Percentiles rank a stretch among this genome's conserved stretches.
phyloP scores from a whole-genome alignment of 1,284 basidiomycete genomes.

The Bondarzewia mesenterica region DNA sequence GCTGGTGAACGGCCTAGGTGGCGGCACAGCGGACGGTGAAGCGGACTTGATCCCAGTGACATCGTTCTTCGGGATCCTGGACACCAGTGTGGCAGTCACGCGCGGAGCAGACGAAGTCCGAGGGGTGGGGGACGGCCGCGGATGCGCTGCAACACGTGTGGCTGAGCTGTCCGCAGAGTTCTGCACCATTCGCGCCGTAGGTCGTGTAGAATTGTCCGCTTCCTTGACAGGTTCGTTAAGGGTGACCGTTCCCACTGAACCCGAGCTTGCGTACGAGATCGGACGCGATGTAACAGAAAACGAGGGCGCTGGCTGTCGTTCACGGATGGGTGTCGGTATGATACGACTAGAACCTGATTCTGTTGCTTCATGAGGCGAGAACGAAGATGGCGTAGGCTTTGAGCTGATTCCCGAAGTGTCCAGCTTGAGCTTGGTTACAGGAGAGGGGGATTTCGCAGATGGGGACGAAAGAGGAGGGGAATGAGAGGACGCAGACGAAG shows the following conservation, averaged over 20 bases:
- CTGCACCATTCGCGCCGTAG: constrained; percentile 11
- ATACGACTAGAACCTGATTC: constrained; percentile 20
- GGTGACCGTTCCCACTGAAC: constrained; percentile 10
- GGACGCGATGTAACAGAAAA: constrained; percentile 68
- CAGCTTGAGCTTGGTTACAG: constrained; percentile 6
- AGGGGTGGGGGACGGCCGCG: not conserved
- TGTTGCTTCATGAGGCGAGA: not conserved
- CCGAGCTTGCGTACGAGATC: constrained; percentile 9
- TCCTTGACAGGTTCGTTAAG: constrained; percentile 5
- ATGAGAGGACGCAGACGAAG: not conserved
- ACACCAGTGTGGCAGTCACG: constrained; percentile 3
- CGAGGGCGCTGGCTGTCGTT: constrained; percentile 48
- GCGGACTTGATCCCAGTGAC: constrained; percentile 1
- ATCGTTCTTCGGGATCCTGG: constrained; percentile 10
- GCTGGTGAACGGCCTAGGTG: constrained; percentile 42
- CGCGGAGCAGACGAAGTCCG: constrained; percentile 4
- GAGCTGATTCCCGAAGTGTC: not conserved
- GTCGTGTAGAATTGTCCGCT: not conserved
- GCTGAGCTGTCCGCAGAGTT: constrained; percentile 1
- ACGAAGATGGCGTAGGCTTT: not conserved
- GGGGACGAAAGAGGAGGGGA: not conserved
- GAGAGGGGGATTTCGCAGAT: not conserved
- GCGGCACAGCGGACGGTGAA: constrained; percentile 6
- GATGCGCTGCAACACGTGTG: not conserved
- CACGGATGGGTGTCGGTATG: constrained; percentile 56